Conservation (phyloP, 2,329 filamentous ascomycete genomes). For the Tolypocladium paradoxum region DNA sequence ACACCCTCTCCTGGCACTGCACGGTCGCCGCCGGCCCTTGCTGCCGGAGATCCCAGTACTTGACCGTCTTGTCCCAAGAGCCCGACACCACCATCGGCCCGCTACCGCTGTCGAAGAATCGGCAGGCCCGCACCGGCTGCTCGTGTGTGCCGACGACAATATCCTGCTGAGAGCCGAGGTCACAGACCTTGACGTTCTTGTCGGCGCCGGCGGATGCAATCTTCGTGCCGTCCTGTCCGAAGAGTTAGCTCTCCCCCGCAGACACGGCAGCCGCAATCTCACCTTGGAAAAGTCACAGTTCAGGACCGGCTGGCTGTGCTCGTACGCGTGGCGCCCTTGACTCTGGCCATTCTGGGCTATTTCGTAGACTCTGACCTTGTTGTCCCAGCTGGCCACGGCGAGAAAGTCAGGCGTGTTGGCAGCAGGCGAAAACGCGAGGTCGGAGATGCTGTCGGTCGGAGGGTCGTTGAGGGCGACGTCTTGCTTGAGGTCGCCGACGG, state of each 20-base stretch:
- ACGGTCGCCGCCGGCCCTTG: conserved; percentile 55
- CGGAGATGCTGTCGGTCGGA: conserved; percentile 83
- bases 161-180: conserved; percentile 58
- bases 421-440: conserved; percentile 68
- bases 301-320: conserved; percentile 77
- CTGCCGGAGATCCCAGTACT: conserved; percentile 75
- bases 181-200: conserved; percentile 81
- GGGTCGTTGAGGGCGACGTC: conserved; percentile 71
- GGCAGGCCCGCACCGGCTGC: conserved; percentile 65
- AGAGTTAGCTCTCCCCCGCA: neutral
- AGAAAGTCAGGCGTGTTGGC: conserved; percentile 57
- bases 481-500: conserved; percentile 81
- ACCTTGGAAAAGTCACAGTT: conserved; percentile 84
- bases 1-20: conserved; percentile 65
- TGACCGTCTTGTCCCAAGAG: conserved; percentile 83
- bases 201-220: conserved; percentile 81
- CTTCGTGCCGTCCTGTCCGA: conserved; percentile 71
- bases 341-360: conserved; percentile 68
- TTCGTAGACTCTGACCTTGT: conserved; percentile 95
- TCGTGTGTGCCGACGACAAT: conserved; percentile 77
- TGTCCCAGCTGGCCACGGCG: conserved; percentile 91
- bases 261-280: conserved; percentile 18
- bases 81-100: conserved; percentile 82
- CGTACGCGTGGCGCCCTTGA: conserved; percentile 75
- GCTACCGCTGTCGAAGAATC: conserved; percentile 64